These are phyloP conservation scores for Microstegium vimineum DNA, from an alignment of 176 grass and related monocot species.

Conservation along the genomic window DNA sequence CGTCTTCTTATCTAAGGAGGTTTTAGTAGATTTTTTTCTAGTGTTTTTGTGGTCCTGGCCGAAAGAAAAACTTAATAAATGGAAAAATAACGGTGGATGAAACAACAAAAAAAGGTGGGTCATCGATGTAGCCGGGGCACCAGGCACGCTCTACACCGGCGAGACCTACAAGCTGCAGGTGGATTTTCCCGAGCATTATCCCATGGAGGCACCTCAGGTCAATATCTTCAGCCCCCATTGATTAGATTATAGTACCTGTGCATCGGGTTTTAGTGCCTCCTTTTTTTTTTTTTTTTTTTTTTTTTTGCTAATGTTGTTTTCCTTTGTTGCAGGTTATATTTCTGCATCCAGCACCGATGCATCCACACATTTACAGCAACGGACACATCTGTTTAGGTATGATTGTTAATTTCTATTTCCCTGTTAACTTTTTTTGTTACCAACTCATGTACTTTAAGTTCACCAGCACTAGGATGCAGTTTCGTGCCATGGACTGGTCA, in stretches of 20 bases:
- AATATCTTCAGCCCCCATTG: background rate
- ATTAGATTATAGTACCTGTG: background rate
- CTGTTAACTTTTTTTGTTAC: background rate
- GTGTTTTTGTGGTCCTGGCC: slow-evolving; percentile 13
- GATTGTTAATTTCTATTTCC: background rate
- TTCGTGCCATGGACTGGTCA: background rate
- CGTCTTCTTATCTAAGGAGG: background rate
- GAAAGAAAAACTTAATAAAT: background rate
- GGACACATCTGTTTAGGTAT: slow-evolving; percentile 97
- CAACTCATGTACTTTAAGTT: background rate
- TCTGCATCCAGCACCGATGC: slow-evolving; percentile 78
- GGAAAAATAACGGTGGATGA: background rate
- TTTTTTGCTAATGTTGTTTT: background rate
- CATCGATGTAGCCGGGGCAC: slow-evolving; percentile 71
- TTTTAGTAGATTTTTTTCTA: background rate
- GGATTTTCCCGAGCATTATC: slow-evolving; percentile 96
- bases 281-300: too few relatives aligned
- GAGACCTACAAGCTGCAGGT: slow-evolving; percentile 89
- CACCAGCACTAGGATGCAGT: background rate
- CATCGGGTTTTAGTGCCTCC: background rate
- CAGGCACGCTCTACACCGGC: slow-evolving; percentile 60
- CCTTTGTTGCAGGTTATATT: slow-evolving; percentile 69
- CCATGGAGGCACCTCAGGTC: slow-evolving; percentile 91
- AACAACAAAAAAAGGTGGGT: slow-evolving; percentile 62
- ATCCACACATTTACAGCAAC: slow-evolving; percentile 93